Conservation (phyloP, 805 yeast genomes). For the Ogataea nakhonphanomensis region DNA sequence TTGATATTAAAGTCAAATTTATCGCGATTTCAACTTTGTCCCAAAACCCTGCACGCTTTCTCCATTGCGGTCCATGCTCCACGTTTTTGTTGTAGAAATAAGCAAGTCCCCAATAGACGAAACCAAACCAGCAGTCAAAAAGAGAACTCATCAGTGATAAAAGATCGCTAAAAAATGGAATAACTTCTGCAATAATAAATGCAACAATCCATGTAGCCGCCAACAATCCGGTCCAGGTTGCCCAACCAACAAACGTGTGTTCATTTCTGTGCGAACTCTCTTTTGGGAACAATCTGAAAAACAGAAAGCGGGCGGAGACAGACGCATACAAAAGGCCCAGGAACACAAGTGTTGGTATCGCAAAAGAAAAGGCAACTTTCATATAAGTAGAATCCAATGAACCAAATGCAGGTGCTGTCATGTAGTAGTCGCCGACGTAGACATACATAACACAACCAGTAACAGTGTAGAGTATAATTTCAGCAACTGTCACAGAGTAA, state of each 20-base stretch:
- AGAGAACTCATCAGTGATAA: constrained; percentile 57
- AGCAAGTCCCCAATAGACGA: constrained; percentile 61
- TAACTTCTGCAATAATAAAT: constrained; percentile 58
- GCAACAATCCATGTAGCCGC: constrained; percentile 48
- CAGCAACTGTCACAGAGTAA: constrained; percentile 47
- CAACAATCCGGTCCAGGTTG: constrained; percentile 45
- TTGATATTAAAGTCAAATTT: constrained; percentile 35
- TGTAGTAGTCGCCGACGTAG: constrained; percentile 51
- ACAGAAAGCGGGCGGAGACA: constrained; percentile 51
- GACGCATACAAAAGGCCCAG: constrained; percentile 54
- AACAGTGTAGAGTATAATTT: constrained; percentile 46
- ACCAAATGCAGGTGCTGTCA: constrained; percentile 60
- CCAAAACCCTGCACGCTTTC: neutral
- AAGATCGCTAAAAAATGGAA: constrained; percentile 60
- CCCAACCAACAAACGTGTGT: constrained; percentile 53
- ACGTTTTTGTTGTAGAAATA: constrained; percentile 43
- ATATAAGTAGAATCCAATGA: constrained; percentile 44
- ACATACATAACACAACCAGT: constrained; percentile 60
- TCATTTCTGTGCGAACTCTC: constrained; percentile 41
- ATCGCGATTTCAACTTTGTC: constrained; percentile 4
- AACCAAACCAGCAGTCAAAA: constrained; percentile 66
- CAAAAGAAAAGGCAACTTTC: constrained; percentile 57
- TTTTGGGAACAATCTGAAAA: constrained; percentile 42
- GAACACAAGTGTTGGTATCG: constrained; percentile 55
- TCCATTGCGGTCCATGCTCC: constrained; percentile 16